A percentile compares a stretch with the other conserved stretches of the same genome.
These are phyloP conservation scores for Tetracladium setigerum DNA, from an alignment of 495 filamentous ascomycete genomes.

Conservation along the genomic window DNA sequence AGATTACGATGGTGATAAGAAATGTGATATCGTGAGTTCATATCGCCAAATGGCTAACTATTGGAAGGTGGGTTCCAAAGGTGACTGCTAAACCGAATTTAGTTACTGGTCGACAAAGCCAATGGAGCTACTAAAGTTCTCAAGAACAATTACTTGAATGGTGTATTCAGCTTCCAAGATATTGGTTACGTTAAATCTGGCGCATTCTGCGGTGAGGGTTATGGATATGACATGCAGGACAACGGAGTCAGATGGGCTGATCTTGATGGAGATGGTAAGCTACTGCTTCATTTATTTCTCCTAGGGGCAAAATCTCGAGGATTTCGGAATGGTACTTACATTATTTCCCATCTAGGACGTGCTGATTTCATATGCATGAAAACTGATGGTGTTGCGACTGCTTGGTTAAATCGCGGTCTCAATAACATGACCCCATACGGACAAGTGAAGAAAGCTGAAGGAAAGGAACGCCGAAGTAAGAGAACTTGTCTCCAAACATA, in stretches of 20 bases:
- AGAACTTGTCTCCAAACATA: background rate
- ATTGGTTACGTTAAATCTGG: background rate
- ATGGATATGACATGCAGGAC: background rate
- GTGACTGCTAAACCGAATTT: too few species aligned
- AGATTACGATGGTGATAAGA: constrained; percentile 1
- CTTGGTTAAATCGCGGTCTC: constrained; percentile 14
- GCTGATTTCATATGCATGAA: constrained; percentile 23
- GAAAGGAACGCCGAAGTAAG: background rate
- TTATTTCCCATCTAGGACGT: too few species aligned
- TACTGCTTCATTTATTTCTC: too few species aligned
- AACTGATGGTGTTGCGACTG: constrained; percentile 14
- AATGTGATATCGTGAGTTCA: constrained; percentile 2
- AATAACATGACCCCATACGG: background rate
- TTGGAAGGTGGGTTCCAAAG: too few species aligned
- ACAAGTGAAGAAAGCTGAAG: background rate
- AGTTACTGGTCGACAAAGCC: background rate
- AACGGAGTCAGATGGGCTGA: background rate
- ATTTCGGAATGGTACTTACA: too few species aligned
- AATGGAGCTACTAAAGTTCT: background rate
- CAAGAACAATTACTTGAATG: background rate
- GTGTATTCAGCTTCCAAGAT: background rate
- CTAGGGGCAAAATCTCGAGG: too few species aligned
- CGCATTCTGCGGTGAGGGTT: background rate
- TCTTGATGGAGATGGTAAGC: background rate
- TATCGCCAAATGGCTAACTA: background rate